Evolutionary conservation across 2,329 filamentous ascomycete species (phyloP).

Genomic region (Capronia epimyces): DNA sequence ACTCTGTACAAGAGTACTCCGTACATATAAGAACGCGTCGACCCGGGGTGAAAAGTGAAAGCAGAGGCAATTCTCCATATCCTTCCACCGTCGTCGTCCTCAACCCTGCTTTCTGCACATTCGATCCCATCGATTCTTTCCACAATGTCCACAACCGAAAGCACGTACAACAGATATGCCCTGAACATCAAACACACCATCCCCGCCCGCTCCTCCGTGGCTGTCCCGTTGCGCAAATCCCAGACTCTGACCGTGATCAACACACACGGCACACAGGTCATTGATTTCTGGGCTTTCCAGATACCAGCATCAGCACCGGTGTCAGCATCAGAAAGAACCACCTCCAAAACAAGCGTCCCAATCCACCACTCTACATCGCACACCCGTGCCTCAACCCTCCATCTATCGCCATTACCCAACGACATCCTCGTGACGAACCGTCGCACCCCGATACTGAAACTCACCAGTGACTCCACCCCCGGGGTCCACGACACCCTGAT

Average conservation of each 20-base stretch:
- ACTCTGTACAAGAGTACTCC: neutral
- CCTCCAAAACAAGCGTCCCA: slow-evolving; percentile 5
- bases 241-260: slow-evolving; percentile 46
- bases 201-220: slow-evolving; percentile 42
- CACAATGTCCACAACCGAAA: neutral
- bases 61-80: too few species aligned
- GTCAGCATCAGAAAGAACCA: neutral
- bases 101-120: too few species aligned
- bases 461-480: slow-evolving; percentile 37
- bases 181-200: slow-evolving; percentile 29
- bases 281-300: slow-evolving; percentile 47
- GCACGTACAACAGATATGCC: slow-evolving; percentile 2
- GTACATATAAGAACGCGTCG: too few species aligned
- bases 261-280: slow-evolving; percentile 46
- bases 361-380: slow-evolving; percentile 38
- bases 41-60: too few species aligned
- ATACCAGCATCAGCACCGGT: slow-evolving; percentile 28
- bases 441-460: slow-evolving; percentile 36
- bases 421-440: slow-evolving; percentile 37
- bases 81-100: too few species aligned
- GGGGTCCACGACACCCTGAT: slow-evolving; percentile 41
- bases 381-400: slow-evolving; percentile 34
- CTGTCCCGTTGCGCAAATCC: slow-evolving; percentile 35
- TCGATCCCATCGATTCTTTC: neutral
- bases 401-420: slow-evolving; percentile 30